Conservation (phyloP, 257 asterid species). For the Pogostemon cablin region DNA sequence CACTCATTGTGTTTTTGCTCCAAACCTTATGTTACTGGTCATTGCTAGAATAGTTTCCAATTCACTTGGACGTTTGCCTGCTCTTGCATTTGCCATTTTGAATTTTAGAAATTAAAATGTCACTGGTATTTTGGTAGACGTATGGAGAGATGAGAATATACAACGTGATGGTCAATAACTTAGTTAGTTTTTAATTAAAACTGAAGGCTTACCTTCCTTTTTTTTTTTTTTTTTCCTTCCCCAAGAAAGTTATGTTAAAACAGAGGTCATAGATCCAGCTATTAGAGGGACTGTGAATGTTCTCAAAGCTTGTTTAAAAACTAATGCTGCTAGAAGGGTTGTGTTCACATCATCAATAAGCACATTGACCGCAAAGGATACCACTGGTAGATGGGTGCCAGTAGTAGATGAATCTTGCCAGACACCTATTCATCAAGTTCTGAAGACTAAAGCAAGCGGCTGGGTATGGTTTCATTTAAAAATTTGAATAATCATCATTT, state of each 20-base stretch:
- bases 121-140: not conserved
- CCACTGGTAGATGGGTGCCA: conserved; percentile 53
- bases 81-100: not conserved
- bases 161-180: too few species aligned
- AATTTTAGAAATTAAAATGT: not conserved
- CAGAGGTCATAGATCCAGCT: conserved; percentile 63
- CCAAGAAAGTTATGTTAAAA: conserved; percentile 55
- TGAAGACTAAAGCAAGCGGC: conserved; percentile 71
- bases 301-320: conserved; percentile 65
- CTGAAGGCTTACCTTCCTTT: not conserved
- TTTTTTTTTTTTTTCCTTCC: conserved; percentile 11
- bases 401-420: conserved; percentile 78
- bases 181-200: not conserved
- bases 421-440: conserved; percentile 46
- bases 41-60: not conserved
- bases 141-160: not conserved
- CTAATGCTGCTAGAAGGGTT: conserved; percentile 50
- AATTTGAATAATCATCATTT: not conserved
- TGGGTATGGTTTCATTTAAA: conserved; percentile 58
- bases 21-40: not conserved
- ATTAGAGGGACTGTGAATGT: conserved; percentile 66
- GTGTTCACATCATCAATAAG: conserved; percentile 82
- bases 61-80: conserved; percentile 2
- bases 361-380: conserved; percentile 77
- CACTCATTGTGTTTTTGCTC: not conserved